A percentile compares a stretch with the other conserved stretches of the same genome.
phyloP scores from a whole-genome alignment of 495 filamentous ascomycete species.

The Neurospora sp. region DNA sequence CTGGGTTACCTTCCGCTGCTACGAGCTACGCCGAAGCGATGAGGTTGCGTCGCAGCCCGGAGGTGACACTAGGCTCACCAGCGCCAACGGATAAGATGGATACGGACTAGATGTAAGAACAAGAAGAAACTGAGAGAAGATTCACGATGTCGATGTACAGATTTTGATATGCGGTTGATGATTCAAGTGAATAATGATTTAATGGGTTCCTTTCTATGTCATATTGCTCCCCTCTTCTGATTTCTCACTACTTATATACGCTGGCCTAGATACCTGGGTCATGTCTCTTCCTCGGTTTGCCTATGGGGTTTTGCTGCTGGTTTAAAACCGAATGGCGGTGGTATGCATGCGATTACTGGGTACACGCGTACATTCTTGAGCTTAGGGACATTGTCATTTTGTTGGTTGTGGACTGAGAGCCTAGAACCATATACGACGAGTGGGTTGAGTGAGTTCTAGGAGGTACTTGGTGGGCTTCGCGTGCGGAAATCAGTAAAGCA shows the following conservation, averaged over 20 bases:
- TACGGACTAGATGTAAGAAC: constrained; percentile 11
- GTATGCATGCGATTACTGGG: background rate
- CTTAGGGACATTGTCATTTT: background rate
- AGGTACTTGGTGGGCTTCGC: background rate
- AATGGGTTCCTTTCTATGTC: background rate
- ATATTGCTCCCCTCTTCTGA: background rate
- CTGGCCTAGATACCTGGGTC: background rate
- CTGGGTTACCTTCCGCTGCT: background rate
- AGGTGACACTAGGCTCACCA: constrained; percentile 24
- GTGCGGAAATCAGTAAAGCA: background rate
- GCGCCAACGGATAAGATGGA: constrained; percentile 23
- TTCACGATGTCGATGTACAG: background rate
- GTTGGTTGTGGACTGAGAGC: background rate
- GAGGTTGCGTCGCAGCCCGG: constrained; percentile 9
- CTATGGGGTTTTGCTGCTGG: background rate
- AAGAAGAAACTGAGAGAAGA: background rate
- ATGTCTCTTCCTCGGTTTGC: background rate
- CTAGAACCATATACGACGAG: background rate
- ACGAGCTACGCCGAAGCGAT: background rate
- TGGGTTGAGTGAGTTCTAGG: background rate
- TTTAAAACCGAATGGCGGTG: background rate
- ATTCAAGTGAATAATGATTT: background rate
- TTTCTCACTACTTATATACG: background rate
- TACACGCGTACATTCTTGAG: background rate
- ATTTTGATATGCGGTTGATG: background rate